Conservation (phyloP, 1,284 basidiomycete genomes). For the Apiotrichum sp. region DNA sequence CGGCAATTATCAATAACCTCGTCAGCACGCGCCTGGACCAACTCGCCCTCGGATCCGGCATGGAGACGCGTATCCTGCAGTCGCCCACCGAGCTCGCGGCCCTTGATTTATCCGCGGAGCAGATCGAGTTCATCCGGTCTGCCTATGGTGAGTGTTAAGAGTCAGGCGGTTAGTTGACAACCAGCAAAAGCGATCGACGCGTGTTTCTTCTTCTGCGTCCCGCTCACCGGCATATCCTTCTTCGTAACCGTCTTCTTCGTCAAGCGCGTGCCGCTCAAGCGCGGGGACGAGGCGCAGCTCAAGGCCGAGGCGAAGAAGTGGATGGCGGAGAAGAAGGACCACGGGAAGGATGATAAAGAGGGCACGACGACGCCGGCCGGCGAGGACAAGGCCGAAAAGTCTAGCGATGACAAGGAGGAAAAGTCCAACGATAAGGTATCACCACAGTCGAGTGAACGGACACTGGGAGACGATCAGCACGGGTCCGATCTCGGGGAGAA, state of each 20-base stretch:
- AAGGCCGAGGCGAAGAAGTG: constrained; percentile 28
- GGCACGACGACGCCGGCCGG: background rate
- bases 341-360: background rate
- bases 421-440: too few species aligned
- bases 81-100: constrained; percentile 24
- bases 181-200: constrained; percentile 21
- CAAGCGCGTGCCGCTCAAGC: constrained; percentile 24
- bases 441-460: background rate
- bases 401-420: too few species aligned
- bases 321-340: constrained; percentile 19
- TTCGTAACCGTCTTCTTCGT: constrained; percentile 33
- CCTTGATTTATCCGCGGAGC: constrained; percentile 11
- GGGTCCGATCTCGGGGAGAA: too few species aligned
- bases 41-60: background rate
- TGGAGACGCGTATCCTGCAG: constrained; percentile 13
- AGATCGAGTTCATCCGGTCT: constrained; percentile 16
- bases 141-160: constrained; percentile 21
- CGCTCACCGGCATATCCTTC: constrained; percentile 25
- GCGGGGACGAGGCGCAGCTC: constrained; percentile 28
- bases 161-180: background rate
- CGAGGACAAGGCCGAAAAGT: too few species aligned
- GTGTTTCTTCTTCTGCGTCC: constrained; percentile 30
- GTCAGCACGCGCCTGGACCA: constrained; percentile 14
- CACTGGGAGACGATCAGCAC: background rate
- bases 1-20: constrained; percentile 28